Percentiles rank a stretch among this genome's conserved stretches.
These are phyloP conservation scores for Clathrospora elynae DNA, from an alignment of 2,329 filamentous ascomycete genomes.

Conservation along the genomic window DNA sequence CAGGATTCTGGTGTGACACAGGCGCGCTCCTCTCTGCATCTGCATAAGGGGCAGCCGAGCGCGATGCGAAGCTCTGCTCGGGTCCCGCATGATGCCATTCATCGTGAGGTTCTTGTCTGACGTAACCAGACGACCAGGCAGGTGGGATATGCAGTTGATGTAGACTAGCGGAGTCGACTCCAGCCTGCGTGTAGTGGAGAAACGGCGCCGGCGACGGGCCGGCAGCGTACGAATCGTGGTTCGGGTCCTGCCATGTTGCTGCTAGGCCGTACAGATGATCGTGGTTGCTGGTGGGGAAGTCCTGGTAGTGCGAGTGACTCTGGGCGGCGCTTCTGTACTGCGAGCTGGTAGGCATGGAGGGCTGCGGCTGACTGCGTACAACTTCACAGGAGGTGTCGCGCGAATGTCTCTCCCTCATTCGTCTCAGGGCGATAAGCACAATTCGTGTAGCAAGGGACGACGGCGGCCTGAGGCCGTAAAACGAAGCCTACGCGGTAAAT, in stretches of 20 bases:
- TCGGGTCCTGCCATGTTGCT: slow-evolving; percentile 32
- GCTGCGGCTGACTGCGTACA: slow-evolving; percentile 33
- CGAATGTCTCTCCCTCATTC: slow-evolving; percentile 28
- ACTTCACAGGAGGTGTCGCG: slow-evolving; percentile 25
- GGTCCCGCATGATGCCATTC: slow-evolving; percentile 21
- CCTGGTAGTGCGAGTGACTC: slow-evolving; percentile 37
- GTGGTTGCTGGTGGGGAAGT: slow-evolving; percentile 25
- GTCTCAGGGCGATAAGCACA: slow-evolving; percentile 20
- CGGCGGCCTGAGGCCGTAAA: slow-evolving; percentile 29
- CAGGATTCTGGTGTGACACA: slow-evolving; percentile 12
- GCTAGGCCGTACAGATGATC: slow-evolving; percentile 34
- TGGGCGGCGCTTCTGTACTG: slow-evolving; percentile 37
- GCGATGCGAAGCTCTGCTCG: slow-evolving; percentile 25
- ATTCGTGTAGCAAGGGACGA: slow-evolving; percentile 25
- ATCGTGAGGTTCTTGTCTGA: slow-evolving; percentile 20
- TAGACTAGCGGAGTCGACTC: slow-evolving; percentile 31
- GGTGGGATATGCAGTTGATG: slow-evolving; percentile 21
- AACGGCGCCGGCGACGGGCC: slow-evolving; percentile 30
- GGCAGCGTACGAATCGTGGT: slow-evolving; percentile 28
- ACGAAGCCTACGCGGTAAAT: slow-evolving; percentile 23
- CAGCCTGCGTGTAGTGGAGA: slow-evolving; percentile 34
- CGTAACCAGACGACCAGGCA: slow-evolving; percentile 28
- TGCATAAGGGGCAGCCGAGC: slow-evolving; percentile 25
- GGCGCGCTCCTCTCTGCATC: slow-evolving; percentile 21
- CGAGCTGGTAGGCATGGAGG: slow-evolving; percentile 38